Conservation (phyloP, 345 rosid genomes). For the Bruguiera sexangula region DNA sequence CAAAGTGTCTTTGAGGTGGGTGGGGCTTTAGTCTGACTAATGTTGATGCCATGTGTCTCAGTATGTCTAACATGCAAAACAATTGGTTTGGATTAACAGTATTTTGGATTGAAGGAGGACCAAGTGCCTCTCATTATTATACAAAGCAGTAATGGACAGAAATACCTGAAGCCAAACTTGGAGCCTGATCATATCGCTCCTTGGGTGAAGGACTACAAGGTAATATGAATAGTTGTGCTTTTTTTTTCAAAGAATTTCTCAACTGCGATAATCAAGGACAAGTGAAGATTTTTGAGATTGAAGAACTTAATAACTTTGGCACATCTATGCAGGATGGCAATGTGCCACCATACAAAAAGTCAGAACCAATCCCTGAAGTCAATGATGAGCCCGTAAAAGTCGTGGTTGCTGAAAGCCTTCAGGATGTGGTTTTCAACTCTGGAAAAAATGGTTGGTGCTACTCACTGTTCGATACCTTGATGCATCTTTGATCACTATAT, state of each 20-base stretch:
- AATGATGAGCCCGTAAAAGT: slow-evolving; percentile 90
- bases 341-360: slow-evolving; percentile 53
- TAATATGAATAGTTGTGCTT: slow-evolving; percentile 12
- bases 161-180: slow-evolving; percentile 69
- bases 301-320: neutral
- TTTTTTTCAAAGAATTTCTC: neutral
- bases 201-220: slow-evolving; percentile 89
- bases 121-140: slow-evolving; percentile 80
- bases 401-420: slow-evolving; percentile 82
- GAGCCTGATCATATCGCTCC: slow-evolving; percentile 64
- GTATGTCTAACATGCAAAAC: slow-evolving; percentile 1
- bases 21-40: slow-evolving; percentile 9
- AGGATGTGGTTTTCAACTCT: slow-evolving; percentile 68
- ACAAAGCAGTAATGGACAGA: slow-evolving; percentile 64
- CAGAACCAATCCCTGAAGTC: slow-evolving; percentile 85
- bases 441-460: slow-evolving; percentile 69
- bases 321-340: slow-evolving; percentile 69
- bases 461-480: neutral
- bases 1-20: slow-evolving; percentile 85
- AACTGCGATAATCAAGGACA: neutral
- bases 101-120: slow-evolving; percentile 78
- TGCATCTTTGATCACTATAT: too few species aligned
- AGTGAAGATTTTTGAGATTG: too few species aligned
- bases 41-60: slow-evolving; percentile 1
- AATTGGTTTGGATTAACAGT: slow-evolving; percentile 44